A percentile compares a stretch with the other conserved stretches of the same genome.
Evolutionary conservation across 345 rosid species (phyloP).

Genomic region (Eucalyptus camaldulensis): DNA sequence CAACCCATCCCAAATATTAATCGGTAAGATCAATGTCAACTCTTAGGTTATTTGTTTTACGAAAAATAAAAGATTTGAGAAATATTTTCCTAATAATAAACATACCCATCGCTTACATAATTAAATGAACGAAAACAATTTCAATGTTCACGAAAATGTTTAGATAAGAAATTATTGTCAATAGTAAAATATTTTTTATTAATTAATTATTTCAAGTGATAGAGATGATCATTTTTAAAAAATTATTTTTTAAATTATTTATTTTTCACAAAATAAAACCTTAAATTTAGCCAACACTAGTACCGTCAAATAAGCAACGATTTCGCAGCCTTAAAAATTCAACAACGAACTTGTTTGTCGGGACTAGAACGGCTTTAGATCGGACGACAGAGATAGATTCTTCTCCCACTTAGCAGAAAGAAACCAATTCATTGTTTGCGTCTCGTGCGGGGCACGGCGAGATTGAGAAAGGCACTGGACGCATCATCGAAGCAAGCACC

Average conservation of each 20-base stretch:
- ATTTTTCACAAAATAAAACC: background rate
- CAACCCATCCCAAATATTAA: background rate
- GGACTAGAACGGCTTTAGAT: background rate
- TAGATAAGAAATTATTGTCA: too few species aligned
- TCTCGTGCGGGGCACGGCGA: background rate
- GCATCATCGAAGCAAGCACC: background rate
- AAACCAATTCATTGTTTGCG: background rate
- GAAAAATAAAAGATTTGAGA: too few species aligned
- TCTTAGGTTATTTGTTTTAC: background rate
- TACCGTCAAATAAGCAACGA: background rate
- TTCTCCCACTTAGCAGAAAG: background rate
- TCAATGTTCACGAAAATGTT: too few species aligned
- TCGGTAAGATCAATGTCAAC: background rate
- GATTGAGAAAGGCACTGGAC: background rate
- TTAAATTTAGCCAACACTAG: background rate
- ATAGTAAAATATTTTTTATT: too few species aligned
- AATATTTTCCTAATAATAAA: background rate
- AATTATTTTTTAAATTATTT: too few species aligned
- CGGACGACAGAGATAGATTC: background rate
- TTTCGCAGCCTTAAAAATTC: background rate
- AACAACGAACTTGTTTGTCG: background rate
- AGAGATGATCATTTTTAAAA: accelerated
- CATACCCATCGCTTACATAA: background rate
- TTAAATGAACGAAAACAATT: too few species aligned
- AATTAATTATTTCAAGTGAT: too few species aligned